Conservation (phyloP, 192 early-diverging fungal genomes). For the Backusella circina region DNA sequence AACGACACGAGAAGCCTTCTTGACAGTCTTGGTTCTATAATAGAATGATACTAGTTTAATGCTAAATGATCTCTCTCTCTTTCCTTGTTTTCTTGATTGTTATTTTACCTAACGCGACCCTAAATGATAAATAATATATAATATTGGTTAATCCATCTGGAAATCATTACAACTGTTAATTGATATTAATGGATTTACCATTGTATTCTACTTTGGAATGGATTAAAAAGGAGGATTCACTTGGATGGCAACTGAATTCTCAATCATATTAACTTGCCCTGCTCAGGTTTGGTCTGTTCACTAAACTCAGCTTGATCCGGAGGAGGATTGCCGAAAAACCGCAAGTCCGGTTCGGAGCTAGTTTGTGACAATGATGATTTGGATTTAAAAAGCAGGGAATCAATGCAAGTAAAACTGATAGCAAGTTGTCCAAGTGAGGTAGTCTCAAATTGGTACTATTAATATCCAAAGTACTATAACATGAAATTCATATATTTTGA, state of each 20-base stretch:
- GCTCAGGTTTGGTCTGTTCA: background rate
- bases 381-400: too few relatives aligned
- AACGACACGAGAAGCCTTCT: slow-evolving; percentile 99
- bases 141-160: background rate
- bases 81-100: too few relatives aligned
- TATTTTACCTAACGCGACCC: slow-evolving; percentile 76
- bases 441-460: too few relatives aligned
- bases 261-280: background rate
- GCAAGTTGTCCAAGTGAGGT: too few relatives aligned
- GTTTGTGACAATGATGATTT: too few relatives aligned
- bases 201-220: slow-evolving; percentile 1
- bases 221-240: background rate
- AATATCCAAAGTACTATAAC: too few relatives aligned
- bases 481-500: too few relatives aligned
- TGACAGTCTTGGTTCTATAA: slow-evolving; percentile 95
- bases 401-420: too few relatives aligned
- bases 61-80: background rate
- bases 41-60: background rate
- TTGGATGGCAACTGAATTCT: background rate
- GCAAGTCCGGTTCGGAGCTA: background rate
- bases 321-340: background rate
- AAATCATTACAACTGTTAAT: background rate
- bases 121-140: background rate
- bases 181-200: background rate
- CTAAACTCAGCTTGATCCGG: background rate